phyloP scores from a whole-genome alignment of 2,329 filamentous ascomycete genomes.

The Metarhizium anisopliae region DNA sequence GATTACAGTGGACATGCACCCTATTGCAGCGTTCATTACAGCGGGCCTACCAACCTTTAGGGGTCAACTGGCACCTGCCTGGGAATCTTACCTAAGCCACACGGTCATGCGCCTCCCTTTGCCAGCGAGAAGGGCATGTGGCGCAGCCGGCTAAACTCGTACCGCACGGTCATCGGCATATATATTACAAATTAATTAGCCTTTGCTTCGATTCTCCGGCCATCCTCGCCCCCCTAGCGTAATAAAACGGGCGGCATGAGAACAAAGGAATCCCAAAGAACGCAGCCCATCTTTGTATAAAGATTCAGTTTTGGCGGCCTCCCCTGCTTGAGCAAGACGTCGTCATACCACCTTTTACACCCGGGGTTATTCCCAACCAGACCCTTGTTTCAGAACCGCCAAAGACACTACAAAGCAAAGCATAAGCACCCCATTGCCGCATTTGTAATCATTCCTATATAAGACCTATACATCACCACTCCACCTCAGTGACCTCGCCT shows the following conservation, averaged over 20 bases:
- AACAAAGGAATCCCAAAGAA: neutral
- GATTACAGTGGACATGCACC: no score
- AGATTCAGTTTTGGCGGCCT: neutral
- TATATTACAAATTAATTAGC: constrained; percentile 1
- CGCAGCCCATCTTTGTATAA: neutral
- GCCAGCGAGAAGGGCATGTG: no score
- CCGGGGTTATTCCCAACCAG: no score
- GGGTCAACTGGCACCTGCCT: neutral
- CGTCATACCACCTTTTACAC: no score
- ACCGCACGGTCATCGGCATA: neutral
- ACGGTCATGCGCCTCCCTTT: no score
- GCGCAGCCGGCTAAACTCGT: no score
- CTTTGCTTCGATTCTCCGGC: neutral
- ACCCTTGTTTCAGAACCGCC: neutral
- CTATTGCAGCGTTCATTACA: no score
- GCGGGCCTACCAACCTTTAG: no score
- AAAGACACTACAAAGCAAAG: neutral
- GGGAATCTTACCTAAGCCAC: neutral
- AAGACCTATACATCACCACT: neutral
- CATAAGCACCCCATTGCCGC: neutral
- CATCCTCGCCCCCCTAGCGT: neutral
- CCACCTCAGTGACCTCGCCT: neutral
- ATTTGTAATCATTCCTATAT: neutral
- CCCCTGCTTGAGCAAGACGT: neutral
- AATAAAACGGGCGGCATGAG: no score